Conservation (phyloP, 305 asterid species). For the Solanum chacoense region DNA sequence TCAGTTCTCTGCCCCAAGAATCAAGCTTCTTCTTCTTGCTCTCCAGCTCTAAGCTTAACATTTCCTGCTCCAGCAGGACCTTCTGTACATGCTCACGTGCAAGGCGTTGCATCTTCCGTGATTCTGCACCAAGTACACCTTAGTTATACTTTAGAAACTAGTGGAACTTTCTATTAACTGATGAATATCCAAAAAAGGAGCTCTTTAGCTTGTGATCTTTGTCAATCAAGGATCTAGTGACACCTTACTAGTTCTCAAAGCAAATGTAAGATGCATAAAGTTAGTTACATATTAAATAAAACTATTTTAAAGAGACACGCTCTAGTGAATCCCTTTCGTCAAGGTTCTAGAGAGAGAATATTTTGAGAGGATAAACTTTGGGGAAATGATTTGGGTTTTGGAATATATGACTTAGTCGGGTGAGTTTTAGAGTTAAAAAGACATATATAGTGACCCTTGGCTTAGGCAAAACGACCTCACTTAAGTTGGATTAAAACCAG, state of each 20-base stretch:
- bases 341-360: background rate
- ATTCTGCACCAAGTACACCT: constrained; percentile 25
- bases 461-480: background rate
- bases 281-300: background rate
- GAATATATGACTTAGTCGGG: background rate
- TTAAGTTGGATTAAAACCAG: background rate
- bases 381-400: background rate
- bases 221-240: background rate
- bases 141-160: background rate
- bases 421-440: background rate
- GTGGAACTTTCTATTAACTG: background rate
- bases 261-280: background rate
- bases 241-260: background rate
- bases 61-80: constrained; percentile 61
- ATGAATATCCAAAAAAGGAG: background rate
- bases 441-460: background rate
- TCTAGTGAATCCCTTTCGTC: background rate
- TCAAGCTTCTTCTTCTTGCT: no score
- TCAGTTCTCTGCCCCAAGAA: constrained; percentile 57
- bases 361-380: background rate
- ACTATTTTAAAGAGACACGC: background rate
- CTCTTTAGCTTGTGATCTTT: background rate
- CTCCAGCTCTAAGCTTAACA: background rate
- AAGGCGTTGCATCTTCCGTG: constrained; percentile 55
- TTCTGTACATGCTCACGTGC: constrained; percentile 65